Conservation (phyloP, 495 filamentous ascomycete species). For the Aspergillus bertholletiae region DNA sequence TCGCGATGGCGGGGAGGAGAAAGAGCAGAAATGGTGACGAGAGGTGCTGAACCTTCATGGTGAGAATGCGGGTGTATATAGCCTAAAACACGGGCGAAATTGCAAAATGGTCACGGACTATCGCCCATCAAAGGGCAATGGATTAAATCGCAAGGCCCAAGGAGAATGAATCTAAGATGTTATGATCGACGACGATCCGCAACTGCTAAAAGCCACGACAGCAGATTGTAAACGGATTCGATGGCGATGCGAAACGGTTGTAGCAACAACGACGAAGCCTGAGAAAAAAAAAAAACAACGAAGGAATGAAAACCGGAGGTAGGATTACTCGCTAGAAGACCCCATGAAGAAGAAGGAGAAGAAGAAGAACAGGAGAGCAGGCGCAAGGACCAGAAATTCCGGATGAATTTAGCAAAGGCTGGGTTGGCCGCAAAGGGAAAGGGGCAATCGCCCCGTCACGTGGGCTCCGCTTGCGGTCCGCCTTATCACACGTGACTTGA, state of each 20-base stretch:
- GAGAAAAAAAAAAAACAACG: too few species aligned
- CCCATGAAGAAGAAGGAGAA: constrained; percentile 4
- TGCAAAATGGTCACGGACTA: neutral
- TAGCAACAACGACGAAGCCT: too few species aligned
- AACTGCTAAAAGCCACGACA: constrained; percentile 6
- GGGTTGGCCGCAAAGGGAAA: constrained; percentile 12
- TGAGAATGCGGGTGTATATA: constrained; percentile 6
- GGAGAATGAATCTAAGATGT: too few species aligned
- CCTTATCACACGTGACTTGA: neutral
- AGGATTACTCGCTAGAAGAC: too few species aligned
- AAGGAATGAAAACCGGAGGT: too few species aligned
- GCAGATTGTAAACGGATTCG: neutral
- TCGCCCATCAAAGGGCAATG: constrained; percentile 2
- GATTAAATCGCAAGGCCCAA: too few species aligned
- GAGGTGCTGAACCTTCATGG: constrained; percentile 30
- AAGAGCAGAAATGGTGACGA: constrained; percentile 31
- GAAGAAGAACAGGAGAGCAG: neutral
- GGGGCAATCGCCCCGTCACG: constrained; percentile 12
- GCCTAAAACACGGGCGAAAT: neutral
- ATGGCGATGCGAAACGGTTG: neutral
- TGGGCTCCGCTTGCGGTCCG: constrained; percentile 8
- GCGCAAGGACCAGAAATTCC: neutral
- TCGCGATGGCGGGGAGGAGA: constrained; percentile 35
- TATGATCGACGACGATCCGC: neutral
- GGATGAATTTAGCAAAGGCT: neutral